Conservation (phyloP, 1,139 yeast species). For the Chernovozyma aurita region DNA sequence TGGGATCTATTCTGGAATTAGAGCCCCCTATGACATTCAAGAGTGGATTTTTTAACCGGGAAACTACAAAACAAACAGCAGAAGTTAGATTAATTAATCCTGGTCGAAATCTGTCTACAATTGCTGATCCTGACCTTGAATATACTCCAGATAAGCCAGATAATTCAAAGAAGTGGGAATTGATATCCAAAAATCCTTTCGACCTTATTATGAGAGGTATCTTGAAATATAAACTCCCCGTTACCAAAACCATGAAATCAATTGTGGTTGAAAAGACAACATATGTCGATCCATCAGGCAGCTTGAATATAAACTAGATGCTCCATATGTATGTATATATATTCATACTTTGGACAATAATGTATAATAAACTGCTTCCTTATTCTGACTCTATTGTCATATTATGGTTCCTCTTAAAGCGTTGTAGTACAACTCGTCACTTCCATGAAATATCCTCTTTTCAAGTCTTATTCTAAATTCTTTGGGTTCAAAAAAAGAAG, state of each 20-base stretch:
- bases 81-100: slow-evolving; percentile 73
- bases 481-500: slow-evolving; percentile 59
- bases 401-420: neutral
- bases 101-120: slow-evolving; percentile 56
- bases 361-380: no score
- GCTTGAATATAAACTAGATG: slow-evolving; percentile 1
- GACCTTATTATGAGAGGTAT: slow-evolving; percentile 83
- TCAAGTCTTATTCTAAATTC: slow-evolving; percentile 32
- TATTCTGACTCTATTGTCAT: neutral
- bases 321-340: slow-evolving; percentile 1
- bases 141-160: slow-evolving; percentile 20
- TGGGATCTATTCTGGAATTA: slow-evolving; percentile 64
- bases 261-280: slow-evolving; percentile 61
- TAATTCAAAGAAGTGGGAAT: slow-evolving; percentile 65
- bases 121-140: neutral
- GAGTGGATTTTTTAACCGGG: slow-evolving; percentile 73
- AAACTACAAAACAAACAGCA: slow-evolving; percentile 53
- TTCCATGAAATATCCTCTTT: slow-evolving; percentile 18
- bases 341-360: no score
- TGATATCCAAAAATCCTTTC: slow-evolving; percentile 75
- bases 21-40: slow-evolving; percentile 73
- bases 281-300: slow-evolving; percentile 48
- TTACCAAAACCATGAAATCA: slow-evolving; percentile 51
- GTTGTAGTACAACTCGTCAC: slow-evolving; percentile 17
- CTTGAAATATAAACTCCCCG: slow-evolving; percentile 70